Evolutionary conservation across 352 stramenopile species (phyloP).

Genomic region (Pelagophyceae sp.): DNA sequence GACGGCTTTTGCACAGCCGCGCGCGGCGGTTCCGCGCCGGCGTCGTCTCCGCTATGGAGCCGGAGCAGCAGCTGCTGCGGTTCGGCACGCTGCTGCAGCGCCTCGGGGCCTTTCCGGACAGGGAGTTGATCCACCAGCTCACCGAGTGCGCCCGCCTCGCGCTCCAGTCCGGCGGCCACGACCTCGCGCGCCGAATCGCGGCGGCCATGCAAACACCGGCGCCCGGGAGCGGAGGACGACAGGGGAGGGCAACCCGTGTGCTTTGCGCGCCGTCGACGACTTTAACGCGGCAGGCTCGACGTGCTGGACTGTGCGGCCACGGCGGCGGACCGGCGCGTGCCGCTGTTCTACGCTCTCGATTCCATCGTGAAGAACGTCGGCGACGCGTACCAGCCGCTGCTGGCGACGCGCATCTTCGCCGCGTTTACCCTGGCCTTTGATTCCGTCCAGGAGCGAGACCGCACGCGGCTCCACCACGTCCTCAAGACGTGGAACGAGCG

Average conservation of each 20-base stretch:
- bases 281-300: background rate
- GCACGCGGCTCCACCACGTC: slow-evolving; percentile 7
- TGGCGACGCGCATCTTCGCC: background rate
- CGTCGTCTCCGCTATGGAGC: background rate
- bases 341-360: slow-evolving; percentile 15
- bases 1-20: too few relatives aligned
- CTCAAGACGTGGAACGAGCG: slow-evolving; percentile 13
- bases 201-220: background rate
- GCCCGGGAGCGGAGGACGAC: too few relatives aligned
- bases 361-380: slow-evolving; percentile 16
- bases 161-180: background rate
- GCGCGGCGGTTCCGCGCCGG: too few relatives aligned
- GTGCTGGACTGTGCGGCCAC: background rate
- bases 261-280: too few relatives aligned
- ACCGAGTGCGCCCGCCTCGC: background rate
- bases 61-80: slow-evolving; percentile 7
- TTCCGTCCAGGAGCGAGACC: background rate
- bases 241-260: too few relatives aligned
- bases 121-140: slow-evolving; percentile 13
- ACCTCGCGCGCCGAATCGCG: background rate
- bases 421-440: background rate
- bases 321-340: slow-evolving; percentile 13
- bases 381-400: background rate
- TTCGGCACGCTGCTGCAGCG: background rate
- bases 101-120: background rate